These are phyloP conservation scores for Trichothecium sympodiale DNA, from an alignment of 2,329 filamentous ascomycete genomes.

Conservation along the genomic window DNA sequence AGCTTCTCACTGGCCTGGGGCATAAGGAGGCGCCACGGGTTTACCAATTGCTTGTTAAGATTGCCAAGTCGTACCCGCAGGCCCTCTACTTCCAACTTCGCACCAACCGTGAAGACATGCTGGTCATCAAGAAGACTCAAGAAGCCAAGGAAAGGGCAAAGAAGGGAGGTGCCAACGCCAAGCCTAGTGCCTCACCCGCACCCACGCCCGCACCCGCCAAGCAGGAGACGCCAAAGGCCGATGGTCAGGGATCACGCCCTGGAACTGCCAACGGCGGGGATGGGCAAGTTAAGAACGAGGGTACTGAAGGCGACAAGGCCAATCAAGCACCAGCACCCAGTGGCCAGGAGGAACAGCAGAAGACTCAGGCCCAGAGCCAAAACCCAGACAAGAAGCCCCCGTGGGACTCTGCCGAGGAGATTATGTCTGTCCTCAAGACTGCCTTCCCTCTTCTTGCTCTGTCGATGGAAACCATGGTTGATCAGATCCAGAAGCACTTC, in stretches of 20 bases:
- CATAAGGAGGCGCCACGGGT: slow-evolving; percentile 85
- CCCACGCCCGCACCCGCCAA: slow-evolving; percentile 28
- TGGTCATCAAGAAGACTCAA: slow-evolving; percentile 80
- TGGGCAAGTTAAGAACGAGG: slow-evolving; percentile 16
- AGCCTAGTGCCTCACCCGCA: slow-evolving; percentile 34
- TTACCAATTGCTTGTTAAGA: slow-evolving; percentile 77
- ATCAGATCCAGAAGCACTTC: slow-evolving; percentile 98
- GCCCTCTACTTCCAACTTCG: slow-evolving; percentile 91
- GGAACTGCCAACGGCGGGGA: slow-evolving; percentile 38
- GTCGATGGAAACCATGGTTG: slow-evolving; percentile 99
- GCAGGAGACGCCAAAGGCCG: slow-evolving; percentile 33
- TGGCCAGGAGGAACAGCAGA: slow-evolving; percentile 9
- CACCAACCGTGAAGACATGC: slow-evolving; percentile 89
- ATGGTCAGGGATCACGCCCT: slow-evolving; percentile 30
- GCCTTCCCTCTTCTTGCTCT: slow-evolving; percentile 90
- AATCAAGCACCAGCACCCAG: slow-evolving; percentile 16
- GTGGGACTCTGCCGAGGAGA: slow-evolving; percentile 94
- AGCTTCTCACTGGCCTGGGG: slow-evolving; percentile 81
- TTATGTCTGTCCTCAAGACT: slow-evolving; percentile 91
- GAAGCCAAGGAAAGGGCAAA: slow-evolving; percentile 56
- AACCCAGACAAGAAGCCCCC: slow-evolving; percentile 58
- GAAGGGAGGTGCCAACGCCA: slow-evolving; percentile 31
- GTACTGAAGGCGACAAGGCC: slow-evolving; percentile 11
- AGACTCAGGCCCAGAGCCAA: slow-evolving; percentile 11
- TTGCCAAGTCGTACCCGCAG: slow-evolving; percentile 93